Conservation (phyloP, 305 asterid genomes). For the Rubia occidens region DNA sequence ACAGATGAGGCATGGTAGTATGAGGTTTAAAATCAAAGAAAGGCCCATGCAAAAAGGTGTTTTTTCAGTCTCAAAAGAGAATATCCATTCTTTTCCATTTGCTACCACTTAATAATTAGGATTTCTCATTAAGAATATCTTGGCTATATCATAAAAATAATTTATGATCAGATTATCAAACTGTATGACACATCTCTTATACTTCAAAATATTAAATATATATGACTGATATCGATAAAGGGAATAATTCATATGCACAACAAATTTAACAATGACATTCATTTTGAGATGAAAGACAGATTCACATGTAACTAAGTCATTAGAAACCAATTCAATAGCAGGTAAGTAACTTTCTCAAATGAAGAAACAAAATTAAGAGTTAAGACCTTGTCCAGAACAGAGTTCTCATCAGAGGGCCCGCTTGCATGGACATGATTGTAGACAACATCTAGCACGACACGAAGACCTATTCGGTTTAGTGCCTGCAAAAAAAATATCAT, state of each 20-base stretch:
- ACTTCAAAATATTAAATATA: not conserved
- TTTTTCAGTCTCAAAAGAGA: not conserved
- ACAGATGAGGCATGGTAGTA: not conserved
- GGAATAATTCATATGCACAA: not conserved
- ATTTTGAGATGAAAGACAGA: slow-evolving; percentile 1
- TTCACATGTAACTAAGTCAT: not conserved
- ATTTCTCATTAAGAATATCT: not conserved
- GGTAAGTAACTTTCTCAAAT: not conserved
- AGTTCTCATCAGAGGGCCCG: slow-evolving; percentile 61
- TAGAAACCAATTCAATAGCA: not conserved
- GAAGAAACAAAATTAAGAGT: slow-evolving; percentile 22
- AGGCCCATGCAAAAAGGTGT: not conserved
- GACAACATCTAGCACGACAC: slow-evolving; percentile 82
- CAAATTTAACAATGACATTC: not conserved
- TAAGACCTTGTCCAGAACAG: slow-evolving; percentile 95
- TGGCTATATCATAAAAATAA: no score
- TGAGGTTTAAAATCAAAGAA: not conserved
- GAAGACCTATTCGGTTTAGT: slow-evolving; percentile 71
- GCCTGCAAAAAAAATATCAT: slow-evolving; percentile 48
- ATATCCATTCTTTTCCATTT: not conserved
- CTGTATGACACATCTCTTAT: not conserved
- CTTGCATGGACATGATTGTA: slow-evolving; percentile 89
- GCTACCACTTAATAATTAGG: not conserved
- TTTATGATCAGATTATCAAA: not conserved
- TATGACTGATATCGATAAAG: not conserved